phyloP scores from a whole-genome alignment of 73 alveolate genomes.

The Effrenium voratum region DNA sequence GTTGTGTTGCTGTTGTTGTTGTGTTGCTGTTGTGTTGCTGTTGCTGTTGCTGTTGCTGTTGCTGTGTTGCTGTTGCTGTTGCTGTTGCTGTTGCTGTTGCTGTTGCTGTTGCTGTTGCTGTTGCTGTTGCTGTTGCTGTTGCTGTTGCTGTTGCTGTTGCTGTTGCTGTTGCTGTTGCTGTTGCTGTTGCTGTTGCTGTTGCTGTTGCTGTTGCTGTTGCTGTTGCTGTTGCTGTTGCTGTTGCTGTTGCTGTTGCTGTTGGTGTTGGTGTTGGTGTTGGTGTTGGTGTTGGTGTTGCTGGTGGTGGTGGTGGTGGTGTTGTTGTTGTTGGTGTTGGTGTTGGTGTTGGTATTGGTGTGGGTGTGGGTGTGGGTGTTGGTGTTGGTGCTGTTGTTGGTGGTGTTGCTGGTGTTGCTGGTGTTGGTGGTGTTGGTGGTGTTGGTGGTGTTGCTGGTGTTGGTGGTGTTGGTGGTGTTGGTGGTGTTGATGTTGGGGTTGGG shows the following conservation, averaged over 20 bases:
- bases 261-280: not conserved
- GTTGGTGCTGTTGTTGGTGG: too few species aligned
- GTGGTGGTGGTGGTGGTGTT: not conserved
- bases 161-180: not conserved
- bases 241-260: not conserved
- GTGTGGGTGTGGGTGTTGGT: too few species aligned
- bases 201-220: not conserved
- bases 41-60: too few species aligned
- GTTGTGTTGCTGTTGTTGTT: too few species aligned
- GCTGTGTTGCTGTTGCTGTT: not conserved
- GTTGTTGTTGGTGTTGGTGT: too few species aligned
- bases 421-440: not conserved
- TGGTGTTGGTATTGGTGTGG: too few species aligned
- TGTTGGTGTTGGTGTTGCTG: not conserved
- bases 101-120: not conserved
- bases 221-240: not conserved
- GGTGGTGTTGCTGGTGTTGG: not conserved
- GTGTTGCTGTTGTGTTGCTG: too few species aligned
- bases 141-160: not conserved
- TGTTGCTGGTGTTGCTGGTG: too few species aligned
- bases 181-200: not conserved
- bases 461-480: not conserved
- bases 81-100: constrained; percentile 2
- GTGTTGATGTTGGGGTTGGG: not conserved
- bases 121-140: not conserved